Evolutionary conservation across 1,284 basidiomycete species (phyloP).

Genomic region (Tetrapyrgos nigripes): DNA sequence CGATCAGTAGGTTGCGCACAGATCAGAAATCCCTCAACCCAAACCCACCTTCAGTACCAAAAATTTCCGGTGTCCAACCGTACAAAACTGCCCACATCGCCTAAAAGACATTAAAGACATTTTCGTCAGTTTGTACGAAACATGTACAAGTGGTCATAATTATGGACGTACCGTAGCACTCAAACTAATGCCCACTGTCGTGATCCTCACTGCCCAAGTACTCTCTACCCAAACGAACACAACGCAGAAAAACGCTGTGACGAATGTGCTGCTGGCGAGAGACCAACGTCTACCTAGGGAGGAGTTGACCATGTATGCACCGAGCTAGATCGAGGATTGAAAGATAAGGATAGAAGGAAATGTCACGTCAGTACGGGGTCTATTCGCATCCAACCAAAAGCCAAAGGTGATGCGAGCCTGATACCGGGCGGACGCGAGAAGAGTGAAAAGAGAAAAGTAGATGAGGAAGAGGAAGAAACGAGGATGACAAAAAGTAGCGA

Average conservation of each 20-base stretch:
- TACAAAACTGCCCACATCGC: slow-evolving; percentile 93
- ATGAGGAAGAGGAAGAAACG: slow-evolving; percentile 1
- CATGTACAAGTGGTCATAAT: slow-evolving; percentile 2
- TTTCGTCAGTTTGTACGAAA: not conserved
- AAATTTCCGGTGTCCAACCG: slow-evolving; percentile 92
- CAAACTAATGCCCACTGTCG: slow-evolving; percentile 83
- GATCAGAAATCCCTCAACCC: not conserved
- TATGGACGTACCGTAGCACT: slow-evolving; percentile 78
- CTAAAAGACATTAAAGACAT: slow-evolving; percentile 38
- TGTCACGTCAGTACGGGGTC: not conserved
- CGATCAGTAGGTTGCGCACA: not conserved
- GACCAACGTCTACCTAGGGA: slow-evolving; percentile 80
- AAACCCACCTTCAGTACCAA: slow-evolving; percentile 72
- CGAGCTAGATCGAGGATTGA: slow-evolving; percentile 58
- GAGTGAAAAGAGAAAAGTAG: not conserved
- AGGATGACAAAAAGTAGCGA: too few species aligned
- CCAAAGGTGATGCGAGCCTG: too few species aligned
- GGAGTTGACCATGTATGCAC: slow-evolving; percentile 87
- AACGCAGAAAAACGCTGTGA: slow-evolving; percentile 83
- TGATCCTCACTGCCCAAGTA: slow-evolving; percentile 72
- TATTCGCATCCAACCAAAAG: too few species aligned
- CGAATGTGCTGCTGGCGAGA: slow-evolving; percentile 80
- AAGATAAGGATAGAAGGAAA: not conserved
- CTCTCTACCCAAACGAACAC: slow-evolving; percentile 72
- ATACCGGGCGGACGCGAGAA: too few species aligned